Conservation (phyloP, 352 stramenopile species). For the Pythium folliculosum region DNA sequence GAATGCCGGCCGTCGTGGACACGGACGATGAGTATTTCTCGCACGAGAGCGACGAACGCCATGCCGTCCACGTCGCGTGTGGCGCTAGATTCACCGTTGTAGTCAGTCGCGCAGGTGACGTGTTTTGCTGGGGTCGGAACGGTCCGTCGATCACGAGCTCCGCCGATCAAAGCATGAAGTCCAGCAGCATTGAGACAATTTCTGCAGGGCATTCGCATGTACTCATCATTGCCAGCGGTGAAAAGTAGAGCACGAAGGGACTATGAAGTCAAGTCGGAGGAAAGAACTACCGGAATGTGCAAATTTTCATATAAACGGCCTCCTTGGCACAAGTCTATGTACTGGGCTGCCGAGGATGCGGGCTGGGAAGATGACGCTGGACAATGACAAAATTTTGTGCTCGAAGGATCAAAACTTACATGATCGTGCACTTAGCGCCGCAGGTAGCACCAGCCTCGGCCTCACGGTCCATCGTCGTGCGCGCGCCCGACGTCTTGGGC, state of each 20-base stretch:
- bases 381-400: conserved; percentile 23
- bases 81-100: conserved; percentile 54
- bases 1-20: conserved; percentile 52
- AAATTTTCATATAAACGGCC: conserved; percentile 7
- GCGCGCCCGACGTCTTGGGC: conserved; percentile 27
- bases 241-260: neutral
- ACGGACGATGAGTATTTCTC: conserved; percentile 29
- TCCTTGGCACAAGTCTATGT: conserved; percentile 10
- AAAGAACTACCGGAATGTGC: neutral
- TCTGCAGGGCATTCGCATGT: conserved; percentile 18
- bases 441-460: conserved; percentile 49
- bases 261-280: neutral
- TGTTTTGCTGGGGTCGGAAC: conserved; percentile 57
- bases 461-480: conserved; percentile 53
- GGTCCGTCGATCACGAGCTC: neutral
- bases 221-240: neutral
- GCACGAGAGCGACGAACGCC: conserved; percentile 29
- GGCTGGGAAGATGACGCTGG: conserved; percentile 3
- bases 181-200: neutral
- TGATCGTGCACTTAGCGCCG: conserved; percentile 48
- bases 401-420: conserved; percentile 41
- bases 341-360: neutral
- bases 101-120: conserved; percentile 38
- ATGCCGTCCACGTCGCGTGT: conserved; percentile 45
- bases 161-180: neutral